A percentile compares a stretch with the other conserved stretches of the same genome.
phyloP scores from a whole-genome alignment of 2,329 filamentous ascomycete genomes.

The Colletotrichum godetiae region DNA sequence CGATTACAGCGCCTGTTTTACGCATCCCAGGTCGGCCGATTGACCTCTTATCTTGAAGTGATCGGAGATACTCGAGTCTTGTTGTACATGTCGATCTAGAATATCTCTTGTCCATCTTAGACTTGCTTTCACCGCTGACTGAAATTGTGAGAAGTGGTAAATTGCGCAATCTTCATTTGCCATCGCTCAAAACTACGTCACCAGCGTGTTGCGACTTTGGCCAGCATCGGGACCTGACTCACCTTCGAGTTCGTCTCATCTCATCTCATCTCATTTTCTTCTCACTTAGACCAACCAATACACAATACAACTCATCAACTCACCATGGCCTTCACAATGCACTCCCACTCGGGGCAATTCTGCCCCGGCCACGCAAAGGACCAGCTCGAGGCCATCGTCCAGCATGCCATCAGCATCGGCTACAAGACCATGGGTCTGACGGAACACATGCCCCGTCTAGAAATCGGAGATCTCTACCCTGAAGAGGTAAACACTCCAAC shows the following conservation, averaged over 20 bases:
- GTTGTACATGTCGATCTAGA: background rate
- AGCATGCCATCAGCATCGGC: slow-evolving; percentile 79
- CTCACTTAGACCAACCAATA: background rate
- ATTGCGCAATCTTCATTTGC: background rate
- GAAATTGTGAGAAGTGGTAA: background rate
- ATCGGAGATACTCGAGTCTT: background rate
- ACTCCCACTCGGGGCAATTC: slow-evolving; percentile 98
- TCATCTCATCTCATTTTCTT: background rate
- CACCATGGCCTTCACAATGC: slow-evolving; percentile 94
- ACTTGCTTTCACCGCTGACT: background rate
- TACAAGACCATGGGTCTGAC: slow-evolving; percentile 90
- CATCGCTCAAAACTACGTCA: background rate
- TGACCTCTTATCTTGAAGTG: background rate
- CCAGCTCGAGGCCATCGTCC: slow-evolving; percentile 84
- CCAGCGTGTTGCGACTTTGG: slow-evolving; percentile 16
- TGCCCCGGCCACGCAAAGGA: slow-evolving; percentile 90
- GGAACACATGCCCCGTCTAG: slow-evolving; percentile 91
- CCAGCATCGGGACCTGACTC: slow-evolving; percentile 11
- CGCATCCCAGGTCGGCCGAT: background rate
- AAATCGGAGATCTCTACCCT: slow-evolving; percentile 84
- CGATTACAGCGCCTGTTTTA: background rate
- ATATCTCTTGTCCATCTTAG: background rate
- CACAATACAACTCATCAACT: background rate
- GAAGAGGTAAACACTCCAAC: slow-evolving; percentile 73
- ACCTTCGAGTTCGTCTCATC: slow-evolving; percentile 34